Base-by-base conservation (phyloP, 2,329 filamentous ascomycete species). In the Fusarium nisikadoi region DNA sequence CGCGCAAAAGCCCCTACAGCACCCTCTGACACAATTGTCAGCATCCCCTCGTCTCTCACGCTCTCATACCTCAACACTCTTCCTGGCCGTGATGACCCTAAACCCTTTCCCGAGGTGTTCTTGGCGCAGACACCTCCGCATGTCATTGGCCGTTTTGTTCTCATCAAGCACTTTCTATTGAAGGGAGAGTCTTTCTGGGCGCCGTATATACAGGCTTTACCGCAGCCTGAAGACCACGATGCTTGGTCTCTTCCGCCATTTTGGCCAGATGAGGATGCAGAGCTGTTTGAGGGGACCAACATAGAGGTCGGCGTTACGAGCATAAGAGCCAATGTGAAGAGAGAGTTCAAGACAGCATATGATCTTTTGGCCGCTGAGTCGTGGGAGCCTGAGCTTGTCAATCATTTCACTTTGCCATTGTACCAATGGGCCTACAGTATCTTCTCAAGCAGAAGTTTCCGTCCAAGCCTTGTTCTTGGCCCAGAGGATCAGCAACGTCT, bases 371-470 rank as follows among this genome's bases (percentile, higher is more conserved):
- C 62, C 4, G 36, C 70, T 11, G 63, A 73, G 16, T 70, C 62
- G 9, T 75, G 72, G 60, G 64, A 78, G 49, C 73, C 78, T 49
- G 19, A 76, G 73, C 46, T 81, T 71, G 63, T 71, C 11, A 52
- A 74, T 2, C 80, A 81, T 5, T 85, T 87, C 70, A 85, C 84
- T 0, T 77, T 82, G n/a, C 75, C 81, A 6, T 83, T 92, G 8
- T 91, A 92, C 74, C 82, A 87, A 70, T 92, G 90, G 90, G 88
- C 90, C 0, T 91, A 89, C 73, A 87, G 86, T 72, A 87, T 92
- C 62, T 91, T 91, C 70, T 88, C 89, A 4, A 90, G 88, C 74
- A 86, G 90, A 72, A 91, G 90, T 78, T 92, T 92, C 77, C 84
- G 88, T 5, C 87, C 89, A 0, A 88, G 87, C 6, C 84, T 89